Evolutionary conservation across 176 grass and related monocot species (phyloP).

Genomic region (Leersia perrieri): DNA sequence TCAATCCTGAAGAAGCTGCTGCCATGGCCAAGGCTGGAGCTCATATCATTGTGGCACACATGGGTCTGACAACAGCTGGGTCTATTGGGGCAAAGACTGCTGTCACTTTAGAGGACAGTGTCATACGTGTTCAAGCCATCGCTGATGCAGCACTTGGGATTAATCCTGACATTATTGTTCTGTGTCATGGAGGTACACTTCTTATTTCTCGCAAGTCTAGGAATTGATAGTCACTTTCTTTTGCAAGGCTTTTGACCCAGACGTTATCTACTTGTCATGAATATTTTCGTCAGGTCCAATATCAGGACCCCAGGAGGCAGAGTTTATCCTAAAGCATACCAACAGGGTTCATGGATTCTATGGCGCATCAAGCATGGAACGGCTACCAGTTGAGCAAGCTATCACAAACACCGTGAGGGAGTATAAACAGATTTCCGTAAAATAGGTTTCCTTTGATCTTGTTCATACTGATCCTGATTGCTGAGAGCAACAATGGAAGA

Average conservation of each 20-base stretch:
- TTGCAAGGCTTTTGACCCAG: background rate
- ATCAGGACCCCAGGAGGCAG: conserved; percentile 75
- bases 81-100: conserved; percentile 85
- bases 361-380: conserved; percentile 93
- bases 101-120: conserved; percentile 60
- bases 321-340: conserved; percentile 78
- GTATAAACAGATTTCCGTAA: conserved; percentile 82
- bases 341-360: conserved; percentile 88
- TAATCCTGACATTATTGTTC: conserved; percentile 79
- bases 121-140: conserved; percentile 67
- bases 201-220: background rate
- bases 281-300: conserved; percentile 63
- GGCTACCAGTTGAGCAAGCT: conserved; percentile 81
- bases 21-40: conserved; percentile 86
- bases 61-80: conserved; percentile 91
- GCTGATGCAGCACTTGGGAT: conserved; percentile 63
- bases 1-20: conserved; percentile 74
- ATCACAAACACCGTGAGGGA: conserved; percentile 84
- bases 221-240: conserved; percentile 11
- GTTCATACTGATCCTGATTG: background rate
- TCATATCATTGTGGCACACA: conserved; percentile 84
- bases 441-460: conserved; percentile 16
- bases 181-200: conserved; percentile 84
- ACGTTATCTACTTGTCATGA: background rate
- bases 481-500: background rate